A percentile compares a stretch with the other conserved stretches of the same genome.
Evolutionary conservation across 305 asterid genomes (phyloP).

Genomic region (Striga hermonthica): DNA sequence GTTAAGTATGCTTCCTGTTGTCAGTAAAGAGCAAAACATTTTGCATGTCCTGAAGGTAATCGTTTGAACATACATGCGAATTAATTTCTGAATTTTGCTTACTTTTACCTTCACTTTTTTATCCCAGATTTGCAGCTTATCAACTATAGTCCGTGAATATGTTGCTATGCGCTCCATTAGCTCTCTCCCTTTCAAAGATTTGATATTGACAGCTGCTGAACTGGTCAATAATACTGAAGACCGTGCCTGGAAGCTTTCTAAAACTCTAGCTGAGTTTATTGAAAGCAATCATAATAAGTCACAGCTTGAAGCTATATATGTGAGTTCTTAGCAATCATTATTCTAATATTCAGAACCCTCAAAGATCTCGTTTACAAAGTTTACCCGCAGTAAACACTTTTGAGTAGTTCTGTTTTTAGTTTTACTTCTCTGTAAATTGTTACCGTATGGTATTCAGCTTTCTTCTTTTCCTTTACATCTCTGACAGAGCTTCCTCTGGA

Average conservation of each 20-base stretch:
- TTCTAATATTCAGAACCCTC: slow-evolving; percentile 27
- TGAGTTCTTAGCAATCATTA: slow-evolving; percentile 45
- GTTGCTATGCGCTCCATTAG: slow-evolving; percentile 78
- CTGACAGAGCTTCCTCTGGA: slow-evolving; percentile 29
- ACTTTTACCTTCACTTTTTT: slow-evolving; percentile 23
- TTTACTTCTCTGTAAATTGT: background rate
- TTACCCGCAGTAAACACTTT: slow-evolving; percentile 9
- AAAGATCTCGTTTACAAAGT: slow-evolving; percentile 11
- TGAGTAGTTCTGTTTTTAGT: background rate
- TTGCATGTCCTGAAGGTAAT: slow-evolving; percentile 62
- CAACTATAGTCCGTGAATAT: slow-evolving; percentile 93
- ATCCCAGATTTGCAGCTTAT: slow-evolving; percentile 83
- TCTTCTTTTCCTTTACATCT: slow-evolving; percentile 20
- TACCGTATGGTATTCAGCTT: background rate
- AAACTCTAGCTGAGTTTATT: slow-evolving; percentile 60
- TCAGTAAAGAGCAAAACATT: slow-evolving; percentile 42
- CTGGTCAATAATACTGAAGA: slow-evolving; percentile 49
- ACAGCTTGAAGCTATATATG: slow-evolving; percentile 84
- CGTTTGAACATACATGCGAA: slow-evolving; percentile 11
- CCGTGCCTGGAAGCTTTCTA: slow-evolving; percentile 91
- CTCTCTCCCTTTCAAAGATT: slow-evolving; percentile 82
- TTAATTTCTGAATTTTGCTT: slow-evolving; percentile 26
- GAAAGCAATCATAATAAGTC: slow-evolving; percentile 76
- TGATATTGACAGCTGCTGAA: slow-evolving; percentile 72
- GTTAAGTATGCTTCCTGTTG: slow-evolving; percentile 53